Evolutionary conservation across 1,284 basidiomycete genomes (phyloP).

Genomic region (Pholiota adiposa): DNA sequence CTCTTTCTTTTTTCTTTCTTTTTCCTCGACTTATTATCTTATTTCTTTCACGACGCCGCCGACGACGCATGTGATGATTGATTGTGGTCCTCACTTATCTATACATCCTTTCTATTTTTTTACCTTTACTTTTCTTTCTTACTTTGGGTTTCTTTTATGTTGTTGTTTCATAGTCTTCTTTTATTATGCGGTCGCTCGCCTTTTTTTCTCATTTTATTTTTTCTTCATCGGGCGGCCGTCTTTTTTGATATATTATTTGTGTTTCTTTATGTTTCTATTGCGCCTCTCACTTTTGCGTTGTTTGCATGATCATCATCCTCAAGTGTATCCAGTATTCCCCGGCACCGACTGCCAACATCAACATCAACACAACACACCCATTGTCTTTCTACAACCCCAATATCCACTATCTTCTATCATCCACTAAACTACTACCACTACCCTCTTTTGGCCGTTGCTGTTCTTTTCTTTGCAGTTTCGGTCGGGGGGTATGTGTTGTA

Average conservation of each 20-base stretch:
- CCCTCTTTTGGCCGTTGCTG: too few species aligned
- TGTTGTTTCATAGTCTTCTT: neutral
- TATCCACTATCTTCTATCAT: too few species aligned
- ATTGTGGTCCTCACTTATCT: constrained; percentile 1
- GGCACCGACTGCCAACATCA: neutral
- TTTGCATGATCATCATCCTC: neutral
- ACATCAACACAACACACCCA: neutral
- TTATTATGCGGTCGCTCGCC: neutral
- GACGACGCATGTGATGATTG: constrained; percentile 7
- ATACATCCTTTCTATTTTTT: constrained; percentile 2
- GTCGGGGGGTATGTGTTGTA: neutral
- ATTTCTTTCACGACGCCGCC: neutral
- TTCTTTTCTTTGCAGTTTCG: neutral
- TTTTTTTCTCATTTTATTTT: neutral
- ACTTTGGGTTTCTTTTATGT: neutral
- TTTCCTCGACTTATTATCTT: neutral
- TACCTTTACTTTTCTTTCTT: neutral
- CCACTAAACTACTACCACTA: neutral
- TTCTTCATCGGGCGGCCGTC: neutral
- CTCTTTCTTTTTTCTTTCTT: neutral
- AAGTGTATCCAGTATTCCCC: constrained; percentile 1
- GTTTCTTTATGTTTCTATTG: neutral
- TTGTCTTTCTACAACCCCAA: neutral
- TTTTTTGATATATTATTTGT: neutral
- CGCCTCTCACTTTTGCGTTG: neutral